phyloP scores from a whole-genome alignment of 495 filamentous ascomycete genomes.

The Clohesyomyces aquaticus region DNA sequence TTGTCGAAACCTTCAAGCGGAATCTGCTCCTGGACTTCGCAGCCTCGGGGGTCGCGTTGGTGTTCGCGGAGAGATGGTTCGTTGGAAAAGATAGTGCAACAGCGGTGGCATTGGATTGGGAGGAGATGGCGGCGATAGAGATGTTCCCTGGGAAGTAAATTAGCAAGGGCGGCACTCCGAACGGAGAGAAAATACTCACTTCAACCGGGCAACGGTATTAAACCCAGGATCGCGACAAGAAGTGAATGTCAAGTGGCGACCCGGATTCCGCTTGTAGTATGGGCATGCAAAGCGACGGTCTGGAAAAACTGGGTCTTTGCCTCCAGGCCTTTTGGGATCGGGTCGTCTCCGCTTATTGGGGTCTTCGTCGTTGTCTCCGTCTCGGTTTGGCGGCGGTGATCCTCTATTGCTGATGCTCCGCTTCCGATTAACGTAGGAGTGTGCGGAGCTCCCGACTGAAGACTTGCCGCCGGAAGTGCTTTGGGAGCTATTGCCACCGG shows the following conservation, averaged over 20 bases:
- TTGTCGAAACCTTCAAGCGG: slow-evolving; percentile 34
- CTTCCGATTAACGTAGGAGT: slow-evolving; percentile 24
- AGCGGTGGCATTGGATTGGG: slow-evolving; percentile 33
- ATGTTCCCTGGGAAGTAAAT: slow-evolving; percentile 14
- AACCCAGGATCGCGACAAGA: slow-evolving; percentile 33
- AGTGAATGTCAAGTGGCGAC: slow-evolving; percentile 30
- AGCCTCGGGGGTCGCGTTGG: slow-evolving; percentile 28
- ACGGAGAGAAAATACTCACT: slow-evolving; percentile 6
- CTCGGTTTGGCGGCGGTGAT: slow-evolving; percentile 6
- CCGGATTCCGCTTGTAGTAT: slow-evolving; percentile 32
- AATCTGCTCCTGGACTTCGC: slow-evolving; percentile 29
- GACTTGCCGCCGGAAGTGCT: background rate
- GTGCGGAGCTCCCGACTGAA: slow-evolving; percentile 4
- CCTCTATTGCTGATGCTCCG: slow-evolving; percentile 27
- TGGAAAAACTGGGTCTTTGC: background rate
- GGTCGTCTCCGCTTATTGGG: slow-evolving; percentile 24
- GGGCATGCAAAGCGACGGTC: slow-evolving; percentile 31
- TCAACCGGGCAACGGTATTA: slow-evolving; percentile 26
- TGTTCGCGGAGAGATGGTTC: slow-evolving; percentile 29
- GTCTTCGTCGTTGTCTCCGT: slow-evolving; percentile 25
- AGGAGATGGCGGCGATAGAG: slow-evolving; percentile 33
- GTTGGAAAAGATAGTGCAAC: slow-evolving; percentile 28
- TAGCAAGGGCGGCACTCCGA: background rate
- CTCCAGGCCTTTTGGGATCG: slow-evolving; percentile 5
- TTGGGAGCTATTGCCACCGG: background rate